These are phyloP conservation scores for Sporisorium graminicola DNA, from an alignment of 1,284 basidiomycete species.

Conservation along the genomic window DNA sequence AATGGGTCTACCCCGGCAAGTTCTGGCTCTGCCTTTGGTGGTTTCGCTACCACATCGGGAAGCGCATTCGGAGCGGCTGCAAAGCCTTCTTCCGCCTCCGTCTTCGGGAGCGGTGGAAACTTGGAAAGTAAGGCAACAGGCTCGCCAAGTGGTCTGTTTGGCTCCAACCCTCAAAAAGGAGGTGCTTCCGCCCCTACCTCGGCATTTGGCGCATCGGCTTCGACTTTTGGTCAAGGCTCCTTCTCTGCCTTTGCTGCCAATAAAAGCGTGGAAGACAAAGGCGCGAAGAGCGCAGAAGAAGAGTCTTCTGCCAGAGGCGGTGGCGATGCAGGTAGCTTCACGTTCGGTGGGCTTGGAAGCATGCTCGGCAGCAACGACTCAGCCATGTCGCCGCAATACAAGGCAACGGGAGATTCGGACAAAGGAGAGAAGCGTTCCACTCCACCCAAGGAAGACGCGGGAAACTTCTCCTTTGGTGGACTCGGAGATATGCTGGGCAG, in stretches of 20 bases:
- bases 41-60: slow-evolving; percentile 39
- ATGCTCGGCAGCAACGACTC: slow-evolving; percentile 34
- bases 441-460: slow-evolving; percentile 6
- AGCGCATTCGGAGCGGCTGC: slow-evolving; percentile 27
- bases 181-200: slow-evolving; percentile 5
- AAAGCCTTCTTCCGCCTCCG: slow-evolving; percentile 18
- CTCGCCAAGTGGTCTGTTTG: slow-evolving; percentile 20
- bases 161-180: slow-evolving; percentile 4
- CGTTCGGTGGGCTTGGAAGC: slow-evolving; percentile 41
- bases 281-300: slow-evolving; percentile 13
- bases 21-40: slow-evolving; percentile 40
- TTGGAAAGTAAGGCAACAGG: slow-evolving; percentile 19
- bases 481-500: slow-evolving; percentile 30
- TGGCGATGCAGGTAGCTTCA: slow-evolving; percentile 34
- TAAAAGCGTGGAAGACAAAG: slow-evolving; percentile 38
- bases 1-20: slow-evolving; percentile 12
- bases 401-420: slow-evolving; percentile 4
- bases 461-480: slow-evolving; percentile 54
- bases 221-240: slow-evolving; percentile 28
- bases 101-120: slow-evolving; percentile 46
- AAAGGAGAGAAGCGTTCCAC: neutral
- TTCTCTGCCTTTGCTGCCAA: slow-evolving; percentile 45
- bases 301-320: slow-evolving; percentile 7
- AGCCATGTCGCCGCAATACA: slow-evolving; percentile 6
- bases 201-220: slow-evolving; percentile 28